A percentile compares a stretch with the other conserved stretches of the same genome.
phyloP scores from a whole-genome alignment of 2,329 filamentous ascomycete genomes.

The Xylariaceae sp. region DNA sequence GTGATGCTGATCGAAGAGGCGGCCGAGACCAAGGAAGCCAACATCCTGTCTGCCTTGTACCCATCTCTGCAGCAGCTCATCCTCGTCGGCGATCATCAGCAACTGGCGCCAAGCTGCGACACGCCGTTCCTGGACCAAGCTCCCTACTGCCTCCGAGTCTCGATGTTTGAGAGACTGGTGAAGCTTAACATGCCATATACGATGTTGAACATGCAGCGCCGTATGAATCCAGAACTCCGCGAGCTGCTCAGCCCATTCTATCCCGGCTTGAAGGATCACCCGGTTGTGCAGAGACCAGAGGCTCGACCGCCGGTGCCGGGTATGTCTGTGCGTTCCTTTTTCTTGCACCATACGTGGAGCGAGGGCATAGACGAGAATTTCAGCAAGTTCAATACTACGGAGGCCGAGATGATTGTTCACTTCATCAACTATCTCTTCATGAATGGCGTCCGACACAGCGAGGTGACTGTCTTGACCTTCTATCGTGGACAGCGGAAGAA shows the following conservation, averaged over 20 bases:
- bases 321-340: constrained; percentile 38
- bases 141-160: constrained; percentile 65
- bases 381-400: constrained; percentile 63
- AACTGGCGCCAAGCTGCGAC: constrained; percentile 66
- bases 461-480: constrained; percentile 80
- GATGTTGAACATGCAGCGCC: constrained; percentile 62
- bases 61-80: constrained; percentile 49
- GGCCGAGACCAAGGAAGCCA: constrained; percentile 67
- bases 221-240: constrained; percentile 45
- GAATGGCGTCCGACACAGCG: constrained; percentile 53
- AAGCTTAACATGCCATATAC: constrained; percentile 57
- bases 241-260: constrained; percentile 45
- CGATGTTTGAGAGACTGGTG: constrained; percentile 76
- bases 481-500: constrained; percentile 77
- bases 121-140: constrained; percentile 51
- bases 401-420: constrained; percentile 69
- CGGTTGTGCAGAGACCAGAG: constrained; percentile 30
- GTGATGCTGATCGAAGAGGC: constrained; percentile 75
- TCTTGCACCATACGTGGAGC: constrained; percentile 53
- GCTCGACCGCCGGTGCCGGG: constrained; percentile 40
- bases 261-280: constrained; percentile 39
- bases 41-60: constrained; percentile 47
- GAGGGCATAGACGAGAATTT: constrained; percentile 59
- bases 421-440: constrained; percentile 67
- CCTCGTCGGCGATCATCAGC: constrained; percentile 72